These are phyloP conservation scores for Parathielavia appendiculata DNA, from an alignment of 495 filamentous ascomycete genomes.

Conservation along the genomic window DNA sequence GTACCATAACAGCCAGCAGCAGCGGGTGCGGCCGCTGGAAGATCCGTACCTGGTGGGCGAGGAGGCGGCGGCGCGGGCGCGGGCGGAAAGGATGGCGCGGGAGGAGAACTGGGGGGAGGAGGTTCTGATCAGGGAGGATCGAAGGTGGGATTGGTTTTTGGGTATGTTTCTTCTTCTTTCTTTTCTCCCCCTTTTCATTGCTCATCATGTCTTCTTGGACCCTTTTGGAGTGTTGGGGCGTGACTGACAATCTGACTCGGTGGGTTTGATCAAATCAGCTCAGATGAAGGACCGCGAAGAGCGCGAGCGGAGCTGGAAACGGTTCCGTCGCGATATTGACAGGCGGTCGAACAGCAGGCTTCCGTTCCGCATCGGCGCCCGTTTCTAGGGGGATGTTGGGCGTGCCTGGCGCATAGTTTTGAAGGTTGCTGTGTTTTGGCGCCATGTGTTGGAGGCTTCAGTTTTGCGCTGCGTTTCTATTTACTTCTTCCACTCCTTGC, in stretches of 20 bases:
- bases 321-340: conserved; percentile 36
- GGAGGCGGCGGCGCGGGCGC: conserved; percentile 42
- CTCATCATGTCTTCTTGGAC: too few species aligned
- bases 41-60: conserved; percentile 52
- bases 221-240: too few species aligned
- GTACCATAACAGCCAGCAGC: neutral
- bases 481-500: conserved; percentile 6
- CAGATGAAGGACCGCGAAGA: conserved; percentile 47
- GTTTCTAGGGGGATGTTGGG: neutral
- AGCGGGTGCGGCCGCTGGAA: conserved; percentile 41
- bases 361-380: conserved; percentile 33
- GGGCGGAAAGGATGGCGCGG: conserved; percentile 41
- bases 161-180: conserved; percentile 30
- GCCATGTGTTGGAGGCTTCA: neutral
- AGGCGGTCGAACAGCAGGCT: conserved; percentile 25
- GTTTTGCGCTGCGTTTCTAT: neutral
- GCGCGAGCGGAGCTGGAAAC: conserved; percentile 44
- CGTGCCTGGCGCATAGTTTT: neutral
- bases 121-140: conserved; percentile 42
- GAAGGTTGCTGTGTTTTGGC: neutral
- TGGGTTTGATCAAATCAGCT: conserved; percentile 19
- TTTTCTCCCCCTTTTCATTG: neutral
- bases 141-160: conserved; percentile 48
- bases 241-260: neutral
- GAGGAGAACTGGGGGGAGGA: conserved; percentile 44